Conservation (phyloP, 2,329 filamentous ascomycete genomes). For the Pyrenochaeta sp. region DNA sequence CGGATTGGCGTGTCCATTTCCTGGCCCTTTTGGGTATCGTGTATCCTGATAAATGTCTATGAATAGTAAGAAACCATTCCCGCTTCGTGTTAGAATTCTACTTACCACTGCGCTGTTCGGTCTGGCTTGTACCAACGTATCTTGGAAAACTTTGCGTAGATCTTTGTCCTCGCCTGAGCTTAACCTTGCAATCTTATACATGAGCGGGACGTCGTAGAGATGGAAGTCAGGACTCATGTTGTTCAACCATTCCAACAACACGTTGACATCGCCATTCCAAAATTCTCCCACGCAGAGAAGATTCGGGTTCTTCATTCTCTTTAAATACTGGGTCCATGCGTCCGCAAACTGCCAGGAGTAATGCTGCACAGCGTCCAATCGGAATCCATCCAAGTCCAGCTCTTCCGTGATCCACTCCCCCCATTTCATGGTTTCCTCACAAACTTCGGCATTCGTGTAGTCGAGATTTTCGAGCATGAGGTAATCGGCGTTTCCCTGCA, state of each 20-base stretch:
- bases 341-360: constrained; percentile 68
- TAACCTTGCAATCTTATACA: constrained; percentile 68
- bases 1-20: constrained; percentile 64
- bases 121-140: constrained; percentile 60
- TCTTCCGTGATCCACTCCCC: constrained; percentile 67
- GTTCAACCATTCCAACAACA: constrained; percentile 62
- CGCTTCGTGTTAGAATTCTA: constrained; percentile 1
- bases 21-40: constrained; percentile 66
- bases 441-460: constrained; percentile 62
- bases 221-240: constrained; percentile 58
- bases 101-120: constrained; percentile 64
- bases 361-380: constrained; percentile 74
- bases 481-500: constrained; percentile 70
- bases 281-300: constrained; percentile 72
- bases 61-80: neutral
- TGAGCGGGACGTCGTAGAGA: constrained; percentile 70
- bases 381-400: constrained; percentile 66
- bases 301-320: constrained; percentile 52
- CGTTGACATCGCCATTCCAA: constrained; percentile 64
- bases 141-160: constrained; percentile 65
- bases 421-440: constrained; percentile 69
- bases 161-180: constrained; percentile 65
- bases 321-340: constrained; percentile 64
- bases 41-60: constrained; percentile 70
- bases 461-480: constrained; percentile 74